Evolutionary conservation across 805 yeast genomes (phyloP), one percentile per base, ranked within the genome.

Genomic region (Lipomyces spencermartinsiae): DNA sequence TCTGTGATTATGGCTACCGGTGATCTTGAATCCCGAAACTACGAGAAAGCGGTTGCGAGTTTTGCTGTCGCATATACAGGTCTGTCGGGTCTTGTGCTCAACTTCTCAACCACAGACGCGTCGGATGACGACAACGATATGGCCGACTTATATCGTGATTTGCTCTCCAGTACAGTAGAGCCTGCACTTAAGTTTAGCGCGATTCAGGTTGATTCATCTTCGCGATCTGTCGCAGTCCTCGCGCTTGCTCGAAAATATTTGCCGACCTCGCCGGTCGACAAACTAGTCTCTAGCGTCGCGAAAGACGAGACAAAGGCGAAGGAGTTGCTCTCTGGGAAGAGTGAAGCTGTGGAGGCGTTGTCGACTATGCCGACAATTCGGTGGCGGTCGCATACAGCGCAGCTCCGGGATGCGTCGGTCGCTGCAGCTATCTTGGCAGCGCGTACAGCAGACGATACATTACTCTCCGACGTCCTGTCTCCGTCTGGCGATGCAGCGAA

Each of bases 381-480:
- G 61, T 89, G 90, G 85, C 80, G 92, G 71, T 81, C 83, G 22
- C 88, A 88, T 76, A 79, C 82, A 9, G 97, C 97, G 0, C 75
- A 75, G 5, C 81, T 93, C 31, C 80, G 83, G 69, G 91, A 91
- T 72, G 89, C 91, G 62, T 92, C 91, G 68, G 82, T 92, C 58
- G 91, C 96, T 0, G 84, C 74, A 35, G 73, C 76, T 8, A 71
- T 80, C 25, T 58, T 73, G 16, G 63, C 68, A 6, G 81, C 82
- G 1, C 72, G 72, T 55, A 65, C 65, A 2, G 63, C 64, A 33
- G 78, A 77, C 53, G 58, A 58, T 19, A 58, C 60, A 6, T 70
- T 77, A 12, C 59, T 46, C 25, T 31, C 56, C 56, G 63, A 61
- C 16, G 60, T 65, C 2, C 19, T 64, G 1, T 74, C 78, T 12